Percentiles rank a stretch among this genome's conserved stretches.
These are phyloP conservation scores for Chalaropsis thielavioides DNA, from an alignment of 2,329 filamentous ascomycete species.

Conservation along the genomic window DNA sequence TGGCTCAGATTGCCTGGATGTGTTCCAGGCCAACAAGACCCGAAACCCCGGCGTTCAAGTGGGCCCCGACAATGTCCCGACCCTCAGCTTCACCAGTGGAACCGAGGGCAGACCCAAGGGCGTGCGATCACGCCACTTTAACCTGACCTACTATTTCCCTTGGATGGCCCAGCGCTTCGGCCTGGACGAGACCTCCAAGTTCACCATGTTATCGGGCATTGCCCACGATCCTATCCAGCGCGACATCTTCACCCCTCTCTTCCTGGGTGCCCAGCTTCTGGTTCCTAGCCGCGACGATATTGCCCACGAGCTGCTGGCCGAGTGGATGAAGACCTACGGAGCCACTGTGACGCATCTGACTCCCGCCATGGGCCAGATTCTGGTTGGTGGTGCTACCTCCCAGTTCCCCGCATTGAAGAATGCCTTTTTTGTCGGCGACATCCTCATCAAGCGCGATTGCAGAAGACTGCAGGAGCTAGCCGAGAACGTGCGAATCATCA, in stretches of 20 bases:
- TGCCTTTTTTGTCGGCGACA: constrained; percentile 84
- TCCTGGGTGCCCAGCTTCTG: constrained; percentile 65
- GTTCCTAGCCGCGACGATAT: constrained; percentile 74
- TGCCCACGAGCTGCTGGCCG: constrained; percentile 66
- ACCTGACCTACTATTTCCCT: constrained; percentile 69
- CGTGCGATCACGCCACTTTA: constrained; percentile 76
- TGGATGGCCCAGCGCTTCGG: constrained; percentile 86
- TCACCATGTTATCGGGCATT: constrained; percentile 76
- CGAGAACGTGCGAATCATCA: constrained; percentile 59
- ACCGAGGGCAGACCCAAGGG: constrained; percentile 72
- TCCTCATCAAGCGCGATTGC: constrained; percentile 76
- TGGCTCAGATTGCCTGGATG: constrained; percentile 52
- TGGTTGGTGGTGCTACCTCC: constrained; percentile 69
- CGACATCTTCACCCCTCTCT: constrained; percentile 83
- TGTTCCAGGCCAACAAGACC: constrained; percentile 35
- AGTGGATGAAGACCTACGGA: constrained; percentile 69
- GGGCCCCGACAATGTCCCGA: constrained; percentile 72
- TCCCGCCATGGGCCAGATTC: constrained; percentile 89
- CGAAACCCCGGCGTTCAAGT: constrained; percentile 57
- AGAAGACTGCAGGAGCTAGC: constrained; percentile 60
- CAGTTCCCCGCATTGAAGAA: constrained; percentile 62
- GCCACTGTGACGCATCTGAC: constrained; percentile 79
- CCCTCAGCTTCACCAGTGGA: constrained; percentile 59
- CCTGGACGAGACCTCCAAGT: constrained; percentile 55
- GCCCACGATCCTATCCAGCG: constrained; percentile 45